phyloP scores from a whole-genome alignment of 352 stramenopile genomes.

The Thraustochytrium striatum region DNA sequence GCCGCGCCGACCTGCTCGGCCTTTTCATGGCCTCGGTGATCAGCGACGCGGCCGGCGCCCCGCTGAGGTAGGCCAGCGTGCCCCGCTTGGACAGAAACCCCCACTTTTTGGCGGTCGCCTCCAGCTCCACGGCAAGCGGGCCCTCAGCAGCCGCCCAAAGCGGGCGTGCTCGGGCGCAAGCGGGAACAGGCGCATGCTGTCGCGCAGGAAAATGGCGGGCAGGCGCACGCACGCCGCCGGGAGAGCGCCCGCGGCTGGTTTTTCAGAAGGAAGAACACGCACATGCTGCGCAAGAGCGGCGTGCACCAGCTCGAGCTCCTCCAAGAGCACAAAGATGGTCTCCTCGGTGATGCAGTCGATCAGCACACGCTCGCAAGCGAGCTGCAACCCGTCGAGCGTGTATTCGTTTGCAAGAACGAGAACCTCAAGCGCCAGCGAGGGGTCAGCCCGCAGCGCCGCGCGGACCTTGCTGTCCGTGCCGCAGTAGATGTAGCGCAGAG shows the following conservation, averaged over 20 bases:
- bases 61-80: not conserved
- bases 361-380: slow-evolving; percentile 12
- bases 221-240: too few species aligned
- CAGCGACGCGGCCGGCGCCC: not conserved
- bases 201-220: not conserved
- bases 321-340: slow-evolving; percentile 29
- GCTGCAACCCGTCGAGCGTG: slow-evolving; percentile 33
- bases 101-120: slow-evolving; percentile 10
- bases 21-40: not conserved
- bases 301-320: slow-evolving; percentile 42
- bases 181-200: not conserved
- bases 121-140: not conserved
- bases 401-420: slow-evolving; percentile 36
- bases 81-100: not conserved
- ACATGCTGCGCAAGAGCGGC: slow-evolving; percentile 34
- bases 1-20: not conserved
- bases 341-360: slow-evolving; percentile 4
- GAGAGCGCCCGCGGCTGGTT: not conserved
- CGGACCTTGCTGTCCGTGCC: slow-evolving; percentile 3
- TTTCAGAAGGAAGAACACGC: slow-evolving; percentile 2
- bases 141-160: not conserved
- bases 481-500: slow-evolving; percentile 45
- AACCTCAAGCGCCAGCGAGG: slow-evolving; percentile 21
- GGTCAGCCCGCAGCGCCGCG: slow-evolving; percentile 4
- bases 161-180: not conserved